Evolutionary conservation across 257 asterid species (phyloP).

Genomic region (Gentiana dahurica): DNA sequence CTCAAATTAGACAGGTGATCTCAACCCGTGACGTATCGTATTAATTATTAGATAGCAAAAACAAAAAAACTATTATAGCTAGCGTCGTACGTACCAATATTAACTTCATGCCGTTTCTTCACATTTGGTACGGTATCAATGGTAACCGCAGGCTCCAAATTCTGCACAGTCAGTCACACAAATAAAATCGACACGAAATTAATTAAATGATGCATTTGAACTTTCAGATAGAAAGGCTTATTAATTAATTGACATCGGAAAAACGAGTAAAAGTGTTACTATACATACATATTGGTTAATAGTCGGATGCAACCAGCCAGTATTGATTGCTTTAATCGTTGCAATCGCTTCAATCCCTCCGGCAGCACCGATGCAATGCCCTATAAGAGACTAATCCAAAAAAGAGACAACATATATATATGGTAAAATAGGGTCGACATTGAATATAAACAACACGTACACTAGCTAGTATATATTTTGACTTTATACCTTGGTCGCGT

Average conservation of each 20-base stretch:
- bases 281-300: constrained; percentile 56
- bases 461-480: too few relatives aligned
- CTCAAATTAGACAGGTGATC: too few relatives aligned
- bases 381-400: constrained; percentile 61
- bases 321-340: constrained; percentile 67
- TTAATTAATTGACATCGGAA: too few relatives aligned
- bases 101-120: constrained; percentile 50
- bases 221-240: background rate
- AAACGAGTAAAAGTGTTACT: too few relatives aligned
- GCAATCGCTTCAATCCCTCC: constrained; percentile 89
- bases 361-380: constrained; percentile 84
- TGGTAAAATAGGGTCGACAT: too few relatives aligned
- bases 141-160: constrained; percentile 15
- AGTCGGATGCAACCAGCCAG: constrained; percentile 91
- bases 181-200: background rate
- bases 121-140: constrained; percentile 48
- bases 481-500: constrained; percentile 43
- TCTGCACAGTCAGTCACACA: background rate
- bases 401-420: background rate
- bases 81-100: constrained; percentile 35
- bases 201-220: background rate
- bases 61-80: background rate
- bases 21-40: too few relatives aligned
- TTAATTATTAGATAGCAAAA: background rate
- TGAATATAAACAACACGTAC: background rate